Evolutionary conservation across 495 filamentous ascomycete species (phyloP), one percentile per base, ranked within the genome.

Genomic region (Monascus purpureus): DNA sequence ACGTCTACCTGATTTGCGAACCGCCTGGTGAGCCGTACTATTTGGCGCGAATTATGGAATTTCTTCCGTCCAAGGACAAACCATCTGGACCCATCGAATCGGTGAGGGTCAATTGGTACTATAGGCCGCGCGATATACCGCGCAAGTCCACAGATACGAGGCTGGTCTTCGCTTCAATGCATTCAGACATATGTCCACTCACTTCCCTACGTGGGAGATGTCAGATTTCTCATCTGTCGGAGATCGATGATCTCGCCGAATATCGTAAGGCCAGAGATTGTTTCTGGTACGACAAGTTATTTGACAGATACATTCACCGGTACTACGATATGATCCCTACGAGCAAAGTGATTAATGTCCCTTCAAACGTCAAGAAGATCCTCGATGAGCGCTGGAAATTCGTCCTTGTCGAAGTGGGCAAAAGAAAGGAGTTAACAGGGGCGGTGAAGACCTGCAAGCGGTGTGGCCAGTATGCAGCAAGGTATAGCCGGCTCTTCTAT

Each of bases 11-110:
- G 40, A 77, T 99, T 35, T 99, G 86, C 59, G 90, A 99, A 56
- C 90, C 90, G 11, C 90, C 90, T 2, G 90, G 90, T 23, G 90
- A 99, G 52, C 92, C 90, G 15, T 99, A 99, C 57, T 99, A 99
- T 52, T 61, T 99, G 37, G 86, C 80, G 28, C 80, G 90, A 35
- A 86, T 99, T 49, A 96, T 99, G 87, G 92, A 96, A 54, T 95
- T 95, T 47, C 61, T 93, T 33, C 83, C 92, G 37, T 65, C 68
- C 37, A 75, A 82, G 37, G 82, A 86, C 36, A 70, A 87, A 51
- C 56, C 63, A 15, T 61, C 62, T 15, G 69, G 75, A 32, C 74
- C 82, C 11, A 76, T 99, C 35, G 88, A 95, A 50, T 70, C 83
- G 14, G 52, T 99, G 45, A 75, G 85, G 37, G 77, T 96, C 43